Percentiles rank a stretch among this genome's conserved stretches.
Conservation (phyloP, 1,284 basidiomycete genomes). For the Athelia sp. region DNA sequence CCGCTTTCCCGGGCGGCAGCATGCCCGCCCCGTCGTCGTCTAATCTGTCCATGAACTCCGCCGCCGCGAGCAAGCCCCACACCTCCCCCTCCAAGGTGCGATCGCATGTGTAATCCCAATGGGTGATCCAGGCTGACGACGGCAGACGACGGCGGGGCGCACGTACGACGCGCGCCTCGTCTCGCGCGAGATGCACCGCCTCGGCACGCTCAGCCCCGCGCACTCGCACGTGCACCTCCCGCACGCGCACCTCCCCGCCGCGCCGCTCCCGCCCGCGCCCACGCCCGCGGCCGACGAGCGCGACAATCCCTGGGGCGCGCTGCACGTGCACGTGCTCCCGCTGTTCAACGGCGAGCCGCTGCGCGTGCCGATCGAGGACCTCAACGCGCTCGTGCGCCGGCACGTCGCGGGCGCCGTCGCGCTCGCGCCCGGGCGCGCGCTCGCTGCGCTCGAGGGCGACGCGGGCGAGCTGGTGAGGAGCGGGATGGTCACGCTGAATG, state of each 20-base stretch:
- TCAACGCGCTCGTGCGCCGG: slow-evolving; percentile 75
- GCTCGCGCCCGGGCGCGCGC: slow-evolving; percentile 53
- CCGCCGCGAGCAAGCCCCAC: no score
- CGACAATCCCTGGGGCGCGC: slow-evolving; percentile 72
- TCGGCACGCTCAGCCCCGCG: slow-evolving; percentile 9
- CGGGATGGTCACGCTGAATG: slow-evolving; percentile 90
- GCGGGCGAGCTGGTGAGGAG: slow-evolving; percentile 78
- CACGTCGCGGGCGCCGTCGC: slow-evolving; percentile 73
- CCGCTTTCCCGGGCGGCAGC: no score
- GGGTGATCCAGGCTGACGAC: no score
- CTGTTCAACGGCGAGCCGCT: slow-evolving; percentile 90
- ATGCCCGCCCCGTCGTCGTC: no score
- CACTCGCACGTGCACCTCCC: slow-evolving; percentile 2
- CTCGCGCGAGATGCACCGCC: slow-evolving; percentile 13
- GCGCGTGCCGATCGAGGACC: slow-evolving; percentile 86
- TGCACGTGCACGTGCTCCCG: slow-evolving; percentile 85
- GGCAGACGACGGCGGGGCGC: slow-evolving; percentile 6
- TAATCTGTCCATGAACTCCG: no score
- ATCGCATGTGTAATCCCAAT: no score
- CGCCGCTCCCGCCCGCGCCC: slow-evolving; percentile 8
- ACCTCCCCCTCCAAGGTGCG: no score
- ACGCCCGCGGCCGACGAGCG: slow-evolving; percentile 32
- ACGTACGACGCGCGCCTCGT: slow-evolving; percentile 14
- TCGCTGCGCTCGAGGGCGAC: slow-evolving; percentile 71
- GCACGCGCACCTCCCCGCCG: no score